Conservation (phyloP, 2,329 filamentous ascomycete species). For the Hymenoscyphus infarciens region DNA sequence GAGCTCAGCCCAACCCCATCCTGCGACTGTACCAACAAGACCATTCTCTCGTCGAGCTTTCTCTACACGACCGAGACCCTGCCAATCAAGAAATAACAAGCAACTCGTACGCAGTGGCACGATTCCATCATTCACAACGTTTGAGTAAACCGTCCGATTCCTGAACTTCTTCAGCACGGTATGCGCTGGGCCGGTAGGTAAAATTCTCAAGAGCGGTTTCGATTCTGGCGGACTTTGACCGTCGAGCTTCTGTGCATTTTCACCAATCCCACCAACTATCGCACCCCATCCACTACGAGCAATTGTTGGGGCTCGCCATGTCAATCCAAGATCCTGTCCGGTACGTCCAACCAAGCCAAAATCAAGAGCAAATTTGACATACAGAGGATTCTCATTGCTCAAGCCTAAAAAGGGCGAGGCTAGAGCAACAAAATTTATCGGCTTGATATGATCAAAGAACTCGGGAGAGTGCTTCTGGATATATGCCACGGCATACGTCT, state of each 20-base stretch:
- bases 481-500: slow-evolving; percentile 93
- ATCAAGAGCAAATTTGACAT: slow-evolving; percentile 94
- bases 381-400: slow-evolving; percentile 96
- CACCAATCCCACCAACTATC: slow-evolving; percentile 76
- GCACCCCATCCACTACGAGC: slow-evolving; percentile 85
- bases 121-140: slow-evolving; percentile 96
- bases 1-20: slow-evolving; percentile 92
- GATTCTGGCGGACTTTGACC: slow-evolving; percentile 68
- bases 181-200: slow-evolving; percentile 89
- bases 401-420: slow-evolving; percentile 86
- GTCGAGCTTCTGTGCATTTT: slow-evolving; percentile 59
- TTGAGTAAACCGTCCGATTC: slow-evolving; percentile 90
- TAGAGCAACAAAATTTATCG: slow-evolving; percentile 85
- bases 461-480: slow-evolving; percentile 92
- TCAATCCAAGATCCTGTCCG: slow-evolving; percentile 89
- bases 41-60: slow-evolving; percentile 92
- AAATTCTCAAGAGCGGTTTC: slow-evolving; percentile 82
- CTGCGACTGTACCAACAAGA: slow-evolving; percentile 85
- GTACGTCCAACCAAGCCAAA: slow-evolving; percentile 95
- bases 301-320: slow-evolving; percentile 86
- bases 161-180: slow-evolving; percentile 81
- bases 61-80: slow-evolving; percentile 86
- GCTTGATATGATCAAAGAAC: slow-evolving; percentile 83
- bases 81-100: slow-evolving; percentile 95
- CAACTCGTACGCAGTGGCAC: slow-evolving; percentile 94